Evolutionary conservation across 306 rosid species (phyloP).

Genomic region (Sindora glabra): DNA sequence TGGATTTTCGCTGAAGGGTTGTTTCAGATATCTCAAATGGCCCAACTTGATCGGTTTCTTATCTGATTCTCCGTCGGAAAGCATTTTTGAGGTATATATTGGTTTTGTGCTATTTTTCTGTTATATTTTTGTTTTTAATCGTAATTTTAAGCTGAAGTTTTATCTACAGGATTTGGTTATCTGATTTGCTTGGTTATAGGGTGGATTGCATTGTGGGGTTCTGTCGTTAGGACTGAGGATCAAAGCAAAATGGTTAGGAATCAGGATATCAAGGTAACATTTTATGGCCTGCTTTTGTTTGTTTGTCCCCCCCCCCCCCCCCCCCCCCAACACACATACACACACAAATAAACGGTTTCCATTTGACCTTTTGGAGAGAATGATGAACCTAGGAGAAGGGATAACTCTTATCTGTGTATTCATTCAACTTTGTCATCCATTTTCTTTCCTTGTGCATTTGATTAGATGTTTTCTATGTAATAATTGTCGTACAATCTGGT

Average conservation of each 20-base stretch:
- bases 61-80: background rate
- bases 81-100: constrained; percentile 17
- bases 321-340: too few species aligned
- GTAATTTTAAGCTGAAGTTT: constrained; percentile 4
- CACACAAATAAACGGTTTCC: too few species aligned
- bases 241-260: background rate
- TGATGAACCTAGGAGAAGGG: background rate
- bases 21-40: background rate
- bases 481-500: too few species aligned
- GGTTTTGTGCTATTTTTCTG: background rate
- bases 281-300: background rate
- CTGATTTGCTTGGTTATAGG: background rate
- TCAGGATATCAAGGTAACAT: background rate
- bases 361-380: background rate
- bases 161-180: constrained; percentile 2
- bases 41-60: background rate
- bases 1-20: background rate
- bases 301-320: background rate
- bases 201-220: constrained; percentile 26
- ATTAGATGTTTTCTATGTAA: too few species aligned
- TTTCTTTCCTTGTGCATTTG: background rate
- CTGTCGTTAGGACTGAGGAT: background rate
- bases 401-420: background rate
- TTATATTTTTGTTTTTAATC: background rate
- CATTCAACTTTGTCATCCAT: background rate